Evolutionary conservation across 805 yeast genomes (phyloP).

Genomic region (Torulaspora franciscae): DNA sequence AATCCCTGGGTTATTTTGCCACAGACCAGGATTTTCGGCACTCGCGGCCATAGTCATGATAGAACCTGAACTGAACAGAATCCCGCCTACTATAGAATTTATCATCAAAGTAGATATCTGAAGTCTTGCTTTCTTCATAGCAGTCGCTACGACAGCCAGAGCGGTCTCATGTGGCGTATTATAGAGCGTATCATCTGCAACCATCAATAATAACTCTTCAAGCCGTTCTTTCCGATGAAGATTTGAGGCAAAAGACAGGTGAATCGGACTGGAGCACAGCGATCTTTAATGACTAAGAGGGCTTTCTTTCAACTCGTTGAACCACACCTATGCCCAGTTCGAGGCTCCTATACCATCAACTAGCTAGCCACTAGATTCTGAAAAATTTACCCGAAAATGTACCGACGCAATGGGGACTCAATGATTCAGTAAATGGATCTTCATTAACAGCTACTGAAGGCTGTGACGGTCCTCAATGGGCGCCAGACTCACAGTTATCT

Average conservation of each 20-base stretch:
- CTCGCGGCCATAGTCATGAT: conserved; percentile 58
- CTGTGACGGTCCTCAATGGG: background rate
- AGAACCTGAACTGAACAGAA: conserved; percentile 66
- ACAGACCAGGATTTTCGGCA: conserved; percentile 44
- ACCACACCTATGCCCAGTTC: background rate
- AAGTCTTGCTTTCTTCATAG: conserved; percentile 76
- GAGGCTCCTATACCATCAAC: background rate
- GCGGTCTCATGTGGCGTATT: conserved; percentile 79
- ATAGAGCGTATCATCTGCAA: conserved; percentile 50
- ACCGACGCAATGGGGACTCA: background rate
- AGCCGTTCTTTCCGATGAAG: background rate
- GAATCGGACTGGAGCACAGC: background rate
- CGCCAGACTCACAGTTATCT: background rate
- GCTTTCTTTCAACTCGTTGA: background rate
- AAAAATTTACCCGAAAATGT: background rate
- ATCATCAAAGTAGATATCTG: conserved; percentile 53
- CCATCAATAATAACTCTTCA: background rate
- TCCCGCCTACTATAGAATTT: conserved; percentile 66
- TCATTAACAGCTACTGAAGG: background rate
- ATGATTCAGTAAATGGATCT: background rate
- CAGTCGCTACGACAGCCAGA: conserved; percentile 75
- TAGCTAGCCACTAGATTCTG: background rate
- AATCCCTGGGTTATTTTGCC: conserved; percentile 46
- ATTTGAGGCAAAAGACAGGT: background rate
- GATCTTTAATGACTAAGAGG: background rate